Base-by-base conservation (phyloP, 106 monocot genomes). In the Dioscorea dumetorum region DNA sequence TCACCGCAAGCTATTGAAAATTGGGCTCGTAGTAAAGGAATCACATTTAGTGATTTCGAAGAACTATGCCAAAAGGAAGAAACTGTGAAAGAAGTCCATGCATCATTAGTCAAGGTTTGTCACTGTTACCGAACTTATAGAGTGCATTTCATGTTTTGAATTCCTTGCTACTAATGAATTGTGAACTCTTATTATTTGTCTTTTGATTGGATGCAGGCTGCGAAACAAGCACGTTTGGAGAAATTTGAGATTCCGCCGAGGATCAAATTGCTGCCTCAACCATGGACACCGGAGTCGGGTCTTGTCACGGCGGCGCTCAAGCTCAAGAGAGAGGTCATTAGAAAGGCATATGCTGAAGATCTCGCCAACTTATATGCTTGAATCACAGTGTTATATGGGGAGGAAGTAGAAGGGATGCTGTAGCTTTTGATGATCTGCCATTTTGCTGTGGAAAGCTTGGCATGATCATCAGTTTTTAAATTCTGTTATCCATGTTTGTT, bases 221-320 rank as follows among this genome's bases (percentile, higher is more conserved):
- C 71, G 19, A 89, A 90, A 70, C 63, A 83, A 71, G 76, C 82
- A 24, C 72, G 76, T 2, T 58, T 99, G 64, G 87, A 99, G 67
- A 99, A 86, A 67, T 90, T 90, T 83, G 97, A 99, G 77, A 91
- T 83, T 23, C 97, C 97, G 8, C 14, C 79, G 0, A 99, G 84
- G 69, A 87, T 99, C 51, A 90, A 83, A 60, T 56, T 99, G 76
- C 63, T 99, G 35, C 62, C 79, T 1, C 90, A 92, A 67, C 69
- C 97, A 49, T 99, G 97, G 97, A 99, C 97, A 24, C 92, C 92
- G 13, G 97, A 99, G 57, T 76, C 90, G 14, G 97, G 97, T 22
- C 77, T 92, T n/a, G 97, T 92, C 20, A 99, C 97, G 5, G 84
- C 92, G 16, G 92, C 97, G 3, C 84, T 97, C 41, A 97, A 97